Evolutionary conservation across 2,329 filamentous ascomycete genomes (phyloP).

Genomic region (Nothopassalora personata): DNA sequence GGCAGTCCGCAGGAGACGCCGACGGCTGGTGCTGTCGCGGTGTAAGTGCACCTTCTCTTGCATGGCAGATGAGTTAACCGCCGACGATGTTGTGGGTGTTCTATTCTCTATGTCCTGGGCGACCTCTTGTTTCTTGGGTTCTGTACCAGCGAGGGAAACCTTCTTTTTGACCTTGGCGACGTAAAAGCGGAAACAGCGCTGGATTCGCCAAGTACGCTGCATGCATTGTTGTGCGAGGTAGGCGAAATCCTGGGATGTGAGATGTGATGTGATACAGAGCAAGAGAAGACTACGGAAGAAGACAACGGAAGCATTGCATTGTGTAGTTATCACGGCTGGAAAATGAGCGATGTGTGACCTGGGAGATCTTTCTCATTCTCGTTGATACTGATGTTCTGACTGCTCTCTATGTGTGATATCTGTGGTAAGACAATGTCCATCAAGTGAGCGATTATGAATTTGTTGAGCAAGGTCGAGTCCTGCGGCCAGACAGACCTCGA

Average conservation of each 20-base stretch:
- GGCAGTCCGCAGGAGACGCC: conserved; percentile 10
- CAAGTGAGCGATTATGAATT: no score
- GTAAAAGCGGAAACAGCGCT: conserved; percentile 6
- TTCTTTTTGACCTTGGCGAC: background rate
- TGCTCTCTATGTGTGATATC: background rate
- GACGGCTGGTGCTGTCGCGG: conserved; percentile 4
- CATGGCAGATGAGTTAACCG: background rate
- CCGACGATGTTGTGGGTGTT: background rate
- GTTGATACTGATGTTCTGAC: background rate
- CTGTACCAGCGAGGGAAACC: background rate
- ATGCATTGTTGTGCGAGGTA: background rate
- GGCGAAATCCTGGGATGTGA: background rate
- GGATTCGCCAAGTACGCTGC: conserved; percentile 6
- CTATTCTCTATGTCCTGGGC: background rate
- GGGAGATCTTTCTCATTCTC: background rate
- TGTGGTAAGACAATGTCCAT: background rate
- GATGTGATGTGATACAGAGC: conserved; percentile 9
- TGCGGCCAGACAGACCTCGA: no score
- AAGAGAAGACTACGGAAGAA: no score
- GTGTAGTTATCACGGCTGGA: conserved; percentile 8
- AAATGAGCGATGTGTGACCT: background rate
- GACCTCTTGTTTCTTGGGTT: background rate
- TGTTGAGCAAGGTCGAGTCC: no score
- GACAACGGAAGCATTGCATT: background rate
- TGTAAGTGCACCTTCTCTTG: background rate